Percentiles rank a stretch among this genome's conserved stretches.
phyloP scores from a whole-genome alignment of 345 rosid genomes.

The Reutealis trisperma region DNA sequence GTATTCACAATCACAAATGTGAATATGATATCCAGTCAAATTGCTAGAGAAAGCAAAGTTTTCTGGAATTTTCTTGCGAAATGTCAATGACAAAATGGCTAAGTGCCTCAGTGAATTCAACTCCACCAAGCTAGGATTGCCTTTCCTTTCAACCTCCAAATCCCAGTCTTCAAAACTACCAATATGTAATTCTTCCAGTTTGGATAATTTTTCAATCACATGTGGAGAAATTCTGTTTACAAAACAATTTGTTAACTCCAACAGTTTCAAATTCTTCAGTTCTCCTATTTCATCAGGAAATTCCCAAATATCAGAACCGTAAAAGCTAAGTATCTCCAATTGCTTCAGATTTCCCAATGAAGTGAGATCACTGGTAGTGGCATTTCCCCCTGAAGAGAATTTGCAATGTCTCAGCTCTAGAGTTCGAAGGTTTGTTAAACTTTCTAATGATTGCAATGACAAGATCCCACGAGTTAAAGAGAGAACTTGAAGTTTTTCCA shows the following conservation, averaged over 20 bases:
- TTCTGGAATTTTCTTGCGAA: neutral
- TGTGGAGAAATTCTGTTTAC: neutral
- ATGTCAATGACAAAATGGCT: neutral
- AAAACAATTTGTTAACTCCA: neutral
- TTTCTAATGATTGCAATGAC: neutral
- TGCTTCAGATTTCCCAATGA: neutral
- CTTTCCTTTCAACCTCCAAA: too few relatives aligned
- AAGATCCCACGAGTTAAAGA: neutral
- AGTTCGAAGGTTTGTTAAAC: neutral
- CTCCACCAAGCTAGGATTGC: neutral
- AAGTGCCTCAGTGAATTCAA: slow-evolving; percentile 6
- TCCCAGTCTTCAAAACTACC: neutral
- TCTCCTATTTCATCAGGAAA: neutral
- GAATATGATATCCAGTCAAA: neutral
- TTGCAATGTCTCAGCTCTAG: neutral
- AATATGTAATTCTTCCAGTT: slow-evolving; percentile 14
- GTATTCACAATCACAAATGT: neutral
- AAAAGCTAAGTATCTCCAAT: slow-evolving; percentile 2
- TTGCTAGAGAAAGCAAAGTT: neutral
- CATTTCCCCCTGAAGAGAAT: neutral
- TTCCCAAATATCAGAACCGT: neutral
- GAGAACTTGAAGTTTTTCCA: slow-evolving; percentile 8
- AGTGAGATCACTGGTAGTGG: neutral
- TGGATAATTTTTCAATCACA: neutral
- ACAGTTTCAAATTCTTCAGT: neutral